Base-by-base conservation (phyloP, 768 basidiomycete genomes). In the Tephrocybe sp. region DNA sequence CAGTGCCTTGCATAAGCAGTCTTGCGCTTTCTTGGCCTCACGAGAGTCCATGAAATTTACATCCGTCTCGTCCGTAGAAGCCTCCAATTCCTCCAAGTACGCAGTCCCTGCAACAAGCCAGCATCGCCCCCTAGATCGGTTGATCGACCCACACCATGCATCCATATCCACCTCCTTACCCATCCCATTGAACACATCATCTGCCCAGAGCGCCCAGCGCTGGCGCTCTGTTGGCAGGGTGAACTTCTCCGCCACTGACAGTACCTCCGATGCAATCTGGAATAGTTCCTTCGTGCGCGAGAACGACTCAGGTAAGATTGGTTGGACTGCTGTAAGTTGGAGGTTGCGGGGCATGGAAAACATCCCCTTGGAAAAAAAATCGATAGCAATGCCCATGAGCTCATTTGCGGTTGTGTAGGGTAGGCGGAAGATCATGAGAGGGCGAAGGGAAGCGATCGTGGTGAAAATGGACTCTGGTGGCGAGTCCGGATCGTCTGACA, bases 351-450 rank as follows among this genome's bases (percentile, higher is more conserved):
- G 86, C 84, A 86, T 85, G 61, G 84, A 79, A 60, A 87, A 80
- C 49, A 86, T 84, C 5, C 84, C 86, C 18, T 83, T 70, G 5
- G 78, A 78, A 60, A 86, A 84, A 53, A 86, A 84, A 62, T 86
- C 86, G 69, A 83, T 80, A 7, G 86, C 84, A 27, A 84, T 70
- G 15, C 74, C 63, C 64, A 86, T 68, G 34, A 87, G 62, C 36
- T 83, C 82, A 60, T 78, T 64, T 5, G 80, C 69, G 12, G 68
- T 62, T 4, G 73, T 68, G 5, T 60, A 62, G 15, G 66, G 57
- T 8, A 83, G 64, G 40, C 80, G 72, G 9, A 70, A 65, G 12
- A 78, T 77, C n/a, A 76, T 63, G 2, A 79, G 79, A 11, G 80
- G 77, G 12, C 80, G 69, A 26, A 69, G 67, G n/a, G 67, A 61